Percentiles rank a stretch among this genome's conserved stretches.
These are phyloP conservation scores for Phoma sp. DNA, from an alignment of 2,329 filamentous ascomycete genomes.

Conservation along the genomic window DNA sequence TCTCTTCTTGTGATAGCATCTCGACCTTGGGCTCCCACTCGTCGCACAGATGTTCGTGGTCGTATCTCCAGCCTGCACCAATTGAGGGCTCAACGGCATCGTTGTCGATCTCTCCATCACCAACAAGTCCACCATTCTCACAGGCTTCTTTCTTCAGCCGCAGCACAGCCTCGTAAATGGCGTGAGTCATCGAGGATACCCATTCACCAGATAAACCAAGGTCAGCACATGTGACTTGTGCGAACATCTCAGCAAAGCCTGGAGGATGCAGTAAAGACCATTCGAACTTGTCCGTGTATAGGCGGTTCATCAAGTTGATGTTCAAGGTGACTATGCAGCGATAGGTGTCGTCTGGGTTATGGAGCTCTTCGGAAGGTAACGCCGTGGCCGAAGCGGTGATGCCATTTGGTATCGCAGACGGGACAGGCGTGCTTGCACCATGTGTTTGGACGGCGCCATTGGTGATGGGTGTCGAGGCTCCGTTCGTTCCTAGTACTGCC, in stretches of 20 bases:
- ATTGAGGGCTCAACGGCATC: slow-evolving; percentile 76
- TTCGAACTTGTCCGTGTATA: slow-evolving; percentile 97
- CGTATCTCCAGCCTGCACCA: slow-evolving; percentile 95
- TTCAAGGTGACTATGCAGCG: slow-evolving; percentile 90
- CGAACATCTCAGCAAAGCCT: slow-evolving; percentile 90
- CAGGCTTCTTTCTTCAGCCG: slow-evolving; percentile 95
- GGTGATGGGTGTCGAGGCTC: slow-evolving; percentile 63
- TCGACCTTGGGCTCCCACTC: slow-evolving; percentile 63
- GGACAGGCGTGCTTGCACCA: slow-evolving; percentile 56
- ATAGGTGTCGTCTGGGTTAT: slow-evolving; percentile 93
- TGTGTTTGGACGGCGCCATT: slow-evolving; percentile 56
- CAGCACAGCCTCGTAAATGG: slow-evolving; percentile 93
- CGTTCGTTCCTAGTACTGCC: slow-evolving; percentile 55
- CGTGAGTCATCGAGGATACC: slow-evolving; percentile 92
- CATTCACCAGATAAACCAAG: slow-evolving; percentile 90
- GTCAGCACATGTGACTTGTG: slow-evolving; percentile 90
- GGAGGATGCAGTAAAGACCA: slow-evolving; percentile 94
- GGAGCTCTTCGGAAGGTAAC: slow-evolving; percentile 71
- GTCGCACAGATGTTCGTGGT: slow-evolving; percentile 80
- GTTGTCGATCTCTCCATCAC: slow-evolving; percentile 80
- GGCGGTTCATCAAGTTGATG: slow-evolving; percentile 87
- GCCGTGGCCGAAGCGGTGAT: slow-evolving; percentile 75
- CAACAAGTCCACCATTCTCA: slow-evolving; percentile 85
- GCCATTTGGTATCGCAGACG: slow-evolving; percentile 58
- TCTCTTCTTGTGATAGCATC: slow-evolving; percentile 87